Evolutionary conservation across 306 rosid genomes (phyloP), one percentile per base, ranked within the genome.

Genomic region (Cicer yamashitae): DNA sequence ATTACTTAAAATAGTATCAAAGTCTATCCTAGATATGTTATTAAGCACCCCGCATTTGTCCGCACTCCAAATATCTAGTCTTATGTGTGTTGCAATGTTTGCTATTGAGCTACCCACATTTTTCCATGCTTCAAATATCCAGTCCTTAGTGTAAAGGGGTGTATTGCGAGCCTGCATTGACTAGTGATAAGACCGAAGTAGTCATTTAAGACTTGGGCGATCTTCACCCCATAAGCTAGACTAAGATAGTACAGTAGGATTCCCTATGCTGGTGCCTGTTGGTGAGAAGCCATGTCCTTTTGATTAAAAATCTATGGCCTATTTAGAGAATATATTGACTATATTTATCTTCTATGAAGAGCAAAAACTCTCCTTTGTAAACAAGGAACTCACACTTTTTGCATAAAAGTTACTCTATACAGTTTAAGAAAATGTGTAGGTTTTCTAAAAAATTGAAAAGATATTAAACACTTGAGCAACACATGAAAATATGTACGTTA

Each of bases 401-500:
- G 41, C 57, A 46, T 22, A 7, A 1, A 46, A 22, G 3, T 43
- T 44, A 45, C 71, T 20, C 15, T 45, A 13, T 25, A 47, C 43
- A 25, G 10, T 68, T 68, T 13, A 68, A 25, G 44, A 30, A 8
- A 25, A 8, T 50, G 30, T 15, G 54, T 11, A 11, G 15, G 14
- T 15, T 67, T 67, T 67, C 37, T 25, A 0, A 18, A 48, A 51
- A 48, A 4, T 30, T 47, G 40, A 25, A 8, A 20, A 56, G 37
- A 20, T n/a, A 18, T 30, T 30, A 15, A 69, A 9, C 74, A 69
- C 9, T 71, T 11, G 71, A 45, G 68, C 48, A 47, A 70, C 39
- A 54, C 12, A 6, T 4, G 11, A 73, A 72, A 25, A 41, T 4
- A 25, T 14, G 38, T 34, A 45, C 8, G 75, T 68, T 68, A 46